Percentiles rank a stretch among this genome's conserved stretches.
These are phyloP conservation scores for Phytophthora litchii DNA, from an alignment of 352 stramenopile genomes.

Conservation along the genomic window DNA sequence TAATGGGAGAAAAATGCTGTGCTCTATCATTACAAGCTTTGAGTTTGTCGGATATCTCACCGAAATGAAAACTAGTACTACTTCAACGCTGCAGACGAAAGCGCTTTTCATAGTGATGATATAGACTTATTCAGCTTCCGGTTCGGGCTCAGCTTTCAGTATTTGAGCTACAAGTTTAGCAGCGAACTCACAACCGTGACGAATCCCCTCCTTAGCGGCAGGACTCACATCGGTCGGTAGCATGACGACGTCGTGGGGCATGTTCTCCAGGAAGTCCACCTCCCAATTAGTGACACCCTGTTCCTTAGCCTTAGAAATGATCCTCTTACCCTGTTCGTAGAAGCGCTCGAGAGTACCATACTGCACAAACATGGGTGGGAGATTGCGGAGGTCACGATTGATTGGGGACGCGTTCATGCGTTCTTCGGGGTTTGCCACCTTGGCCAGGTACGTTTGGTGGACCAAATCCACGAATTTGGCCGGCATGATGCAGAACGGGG, in stretches of 20 bases:
- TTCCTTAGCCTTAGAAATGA: constrained; percentile 25
- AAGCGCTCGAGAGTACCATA: constrained; percentile 33
- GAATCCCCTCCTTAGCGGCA: constrained; percentile 25
- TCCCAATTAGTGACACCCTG: constrained; percentile 30
- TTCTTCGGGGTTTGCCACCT: constrained; percentile 22
- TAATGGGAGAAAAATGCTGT: no score
- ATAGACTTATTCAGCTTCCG: constrained; percentile 12
- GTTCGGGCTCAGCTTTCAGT: constrained; percentile 13
- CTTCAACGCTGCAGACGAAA: no score
- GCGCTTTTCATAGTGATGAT: no score
- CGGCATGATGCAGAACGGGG: constrained; percentile 30
- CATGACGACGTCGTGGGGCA: constrained; percentile 33
- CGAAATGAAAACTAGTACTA: no score
- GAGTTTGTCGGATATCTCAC: no score
- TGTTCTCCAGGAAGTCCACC: constrained; percentile 30
- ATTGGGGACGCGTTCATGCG: constrained; percentile 24
- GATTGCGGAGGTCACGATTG: constrained; percentile 19
- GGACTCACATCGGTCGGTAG: constrained; percentile 27
- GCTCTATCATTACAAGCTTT: no score
- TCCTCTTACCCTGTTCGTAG: constrained; percentile 26
- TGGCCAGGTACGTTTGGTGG: constrained; percentile 29
- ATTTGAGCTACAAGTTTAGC: constrained; percentile 21
- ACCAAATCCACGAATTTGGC: constrained; percentile 25
- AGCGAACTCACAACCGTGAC: constrained; percentile 25
- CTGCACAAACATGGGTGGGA: constrained; percentile 33